A percentile compares a stretch with the other conserved stretches of the same genome.
Conservation (phyloP, 2,329 filamentous ascomycete species). For the Fusarium sp. region DNA sequence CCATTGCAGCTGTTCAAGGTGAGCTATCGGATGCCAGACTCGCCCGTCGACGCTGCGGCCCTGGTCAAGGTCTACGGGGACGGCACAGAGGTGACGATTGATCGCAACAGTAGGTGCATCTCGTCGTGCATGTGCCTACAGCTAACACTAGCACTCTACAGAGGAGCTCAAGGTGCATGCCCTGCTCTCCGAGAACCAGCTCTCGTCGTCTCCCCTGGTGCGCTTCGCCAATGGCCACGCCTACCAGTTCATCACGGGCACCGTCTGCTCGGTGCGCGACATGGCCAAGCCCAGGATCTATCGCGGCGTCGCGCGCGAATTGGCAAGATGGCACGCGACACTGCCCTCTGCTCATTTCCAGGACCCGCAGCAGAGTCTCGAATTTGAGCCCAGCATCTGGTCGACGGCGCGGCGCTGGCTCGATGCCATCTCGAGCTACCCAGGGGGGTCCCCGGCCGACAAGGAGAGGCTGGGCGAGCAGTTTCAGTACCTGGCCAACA, state of each 20-base stretch:
- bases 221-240: constrained; percentile 43
- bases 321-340: constrained; percentile 37
- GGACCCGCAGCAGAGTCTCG: constrained; percentile 1
- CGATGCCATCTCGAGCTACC: constrained; percentile 25
- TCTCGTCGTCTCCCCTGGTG: constrained; percentile 36
- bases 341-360: constrained; percentile 12
- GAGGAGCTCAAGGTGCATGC: constrained; percentile 43
- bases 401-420: constrained; percentile 44
- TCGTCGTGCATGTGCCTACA: constrained; percentile 16
- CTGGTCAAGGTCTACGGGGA: constrained; percentile 44
- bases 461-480: constrained; percentile 22
- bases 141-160: constrained; percentile 37
- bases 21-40: neutral
- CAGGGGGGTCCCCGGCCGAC: constrained; percentile 8
- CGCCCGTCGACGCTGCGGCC: constrained; percentile 10
- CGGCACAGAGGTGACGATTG: constrained; percentile 43
- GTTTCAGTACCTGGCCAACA: constrained; percentile 34
- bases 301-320: constrained; percentile 40
- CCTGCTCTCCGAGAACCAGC: constrained; percentile 33
- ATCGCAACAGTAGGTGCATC: constrained; percentile 37
- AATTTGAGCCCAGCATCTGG: constrained; percentile 37
- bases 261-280: constrained; percentile 31
- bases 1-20: constrained; percentile 39
- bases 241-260: constrained; percentile 37
- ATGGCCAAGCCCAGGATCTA: constrained; percentile 31